A percentile compares a stretch with the other conserved stretches of the same genome.
Conservation (phyloP, 2,329 filamentous ascomycete genomes). For the Tolypocladium tundrense region DNA sequence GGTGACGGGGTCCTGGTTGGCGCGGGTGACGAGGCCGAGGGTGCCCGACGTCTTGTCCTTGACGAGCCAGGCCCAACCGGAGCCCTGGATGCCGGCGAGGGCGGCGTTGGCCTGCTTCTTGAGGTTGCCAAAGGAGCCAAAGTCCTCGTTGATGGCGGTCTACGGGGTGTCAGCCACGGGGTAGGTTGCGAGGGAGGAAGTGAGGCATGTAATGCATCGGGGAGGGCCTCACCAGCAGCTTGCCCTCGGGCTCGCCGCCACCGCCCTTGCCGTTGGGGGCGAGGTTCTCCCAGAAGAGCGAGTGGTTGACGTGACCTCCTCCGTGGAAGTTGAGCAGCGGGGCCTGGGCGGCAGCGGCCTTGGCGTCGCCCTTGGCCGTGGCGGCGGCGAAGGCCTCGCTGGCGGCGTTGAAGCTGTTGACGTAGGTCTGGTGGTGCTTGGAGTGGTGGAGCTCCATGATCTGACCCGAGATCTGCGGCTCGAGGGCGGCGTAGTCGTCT, state of each 20-base stretch:
- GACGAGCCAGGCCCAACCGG: constrained; percentile 85
- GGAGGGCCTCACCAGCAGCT: constrained; percentile 40
- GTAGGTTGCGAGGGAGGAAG: constrained; percentile 12
- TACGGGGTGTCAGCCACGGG: constrained; percentile 8
- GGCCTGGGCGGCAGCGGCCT: constrained; percentile 38
- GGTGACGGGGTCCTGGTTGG: constrained; percentile 84
- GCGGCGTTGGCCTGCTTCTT: constrained; percentile 57
- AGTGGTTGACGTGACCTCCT: constrained; percentile 80
- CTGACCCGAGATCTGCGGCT: constrained; percentile 71
- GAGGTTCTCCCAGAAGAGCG: constrained; percentile 77
- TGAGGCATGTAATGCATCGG: constrained; percentile 30
- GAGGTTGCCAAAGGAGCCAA: constrained; percentile 56
- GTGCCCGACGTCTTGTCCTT: constrained; percentile 55
- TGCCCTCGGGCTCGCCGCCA: constrained; percentile 50
- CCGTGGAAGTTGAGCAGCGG: constrained; percentile 67
- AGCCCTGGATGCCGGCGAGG: constrained; percentile 70
- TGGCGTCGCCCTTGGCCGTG: constrained; percentile 49
- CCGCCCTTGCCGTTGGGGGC: constrained; percentile 53
- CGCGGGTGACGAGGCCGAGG: constrained; percentile 57
- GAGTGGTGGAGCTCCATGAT: constrained; percentile 96
- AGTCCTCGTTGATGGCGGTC: constrained; percentile 53
- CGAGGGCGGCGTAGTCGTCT: constrained; percentile 97
- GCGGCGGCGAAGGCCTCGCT: constrained; percentile 60
- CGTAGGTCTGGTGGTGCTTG: constrained; percentile 91
- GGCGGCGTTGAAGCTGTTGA: constrained; percentile 77